Percentiles rank a stretch among this genome's conserved stretches.
These are phyloP conservation scores for Perkinsus chesapeaki DNA, from an alignment of 169 alveolate genomes.

Conservation along the genomic window DNA sequence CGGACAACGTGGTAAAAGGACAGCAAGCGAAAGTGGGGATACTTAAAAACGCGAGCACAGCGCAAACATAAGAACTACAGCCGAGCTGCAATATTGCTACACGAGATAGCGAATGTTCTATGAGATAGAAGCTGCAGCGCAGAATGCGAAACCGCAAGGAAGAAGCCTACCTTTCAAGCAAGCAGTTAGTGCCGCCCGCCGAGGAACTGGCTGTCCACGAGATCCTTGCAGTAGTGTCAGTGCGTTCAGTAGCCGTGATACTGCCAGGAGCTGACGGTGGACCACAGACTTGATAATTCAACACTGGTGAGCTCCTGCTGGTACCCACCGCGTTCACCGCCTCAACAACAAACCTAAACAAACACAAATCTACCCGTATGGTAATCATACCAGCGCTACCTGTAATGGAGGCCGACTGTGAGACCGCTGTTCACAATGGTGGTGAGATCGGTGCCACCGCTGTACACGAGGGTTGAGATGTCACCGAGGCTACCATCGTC, in stretches of 20 bases:
- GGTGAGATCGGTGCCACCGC: not conserved
- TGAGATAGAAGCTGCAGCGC: no score
- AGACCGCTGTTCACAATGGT: constrained; percentile 2
- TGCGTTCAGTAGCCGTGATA: not conserved
- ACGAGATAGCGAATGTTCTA: no score
- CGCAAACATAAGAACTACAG: no score
- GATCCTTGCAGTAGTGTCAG: not conserved
- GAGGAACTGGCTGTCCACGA: not conserved
- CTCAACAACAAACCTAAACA: not conserved
- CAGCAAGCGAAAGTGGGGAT: no score
- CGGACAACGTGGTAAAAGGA: no score
- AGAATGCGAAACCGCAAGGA: not conserved
- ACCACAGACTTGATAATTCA: constrained; percentile 3
- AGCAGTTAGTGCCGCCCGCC: not conserved
- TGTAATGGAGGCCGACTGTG: not conserved
- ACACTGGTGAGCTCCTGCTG: constrained; percentile 9
- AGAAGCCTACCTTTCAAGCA: not conserved
- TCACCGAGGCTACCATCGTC: constrained; percentile 12
- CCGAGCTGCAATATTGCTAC: no score
- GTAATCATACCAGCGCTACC: not conserved
- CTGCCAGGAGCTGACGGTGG: not conserved
- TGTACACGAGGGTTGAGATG: not conserved
- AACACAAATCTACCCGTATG: not conserved
- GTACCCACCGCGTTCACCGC: constrained; percentile 7
- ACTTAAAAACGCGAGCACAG: no score